Evolutionary conservation across 2,329 filamentous ascomycete species (phyloP).

Genomic region (Alternaria arbusti): DNA sequence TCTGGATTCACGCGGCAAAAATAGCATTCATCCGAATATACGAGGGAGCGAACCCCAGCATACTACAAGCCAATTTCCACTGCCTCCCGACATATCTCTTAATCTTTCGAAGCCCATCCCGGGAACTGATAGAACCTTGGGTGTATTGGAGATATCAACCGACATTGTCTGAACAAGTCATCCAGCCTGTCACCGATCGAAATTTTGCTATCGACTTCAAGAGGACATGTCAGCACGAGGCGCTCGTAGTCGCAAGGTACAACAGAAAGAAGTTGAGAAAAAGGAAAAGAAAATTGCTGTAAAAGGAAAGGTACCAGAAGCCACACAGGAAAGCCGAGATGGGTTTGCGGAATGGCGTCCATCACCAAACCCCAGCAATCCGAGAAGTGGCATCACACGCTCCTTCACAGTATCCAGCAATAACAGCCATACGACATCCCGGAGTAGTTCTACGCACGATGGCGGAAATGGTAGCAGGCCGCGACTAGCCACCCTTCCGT

Average conservation of each 20-base stretch:
- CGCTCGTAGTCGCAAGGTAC: constrained; percentile 49
- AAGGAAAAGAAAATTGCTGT: constrained; percentile 46
- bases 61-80: neutral
- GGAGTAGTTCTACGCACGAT: constrained; percentile 37
- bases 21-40: neutral
- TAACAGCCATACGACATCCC: constrained; percentile 36
- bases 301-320: constrained; percentile 38
- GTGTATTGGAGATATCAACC: neutral
- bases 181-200: neutral
- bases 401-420: constrained; percentile 39
- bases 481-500: constrained; percentile 28
- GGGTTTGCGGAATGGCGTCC: constrained; percentile 38
- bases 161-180: neutral
- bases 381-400: constrained; percentile 29
- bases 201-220: neutral
- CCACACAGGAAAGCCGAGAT: constrained; percentile 30
- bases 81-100: neutral
- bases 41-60: neutral
- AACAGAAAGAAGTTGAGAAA: constrained; percentile 49
- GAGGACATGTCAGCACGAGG: constrained; percentile 49
- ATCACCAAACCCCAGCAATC: constrained; percentile 27
- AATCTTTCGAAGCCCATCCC: neutral
- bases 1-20: neutral
- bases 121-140: neutral
- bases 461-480: constrained; percentile 21